Evolutionary conservation across 371 early-diverging fungal species (phyloP), one percentile per base, ranked within the genome.

Genomic region (Actinomortierella ambigua): DNA sequence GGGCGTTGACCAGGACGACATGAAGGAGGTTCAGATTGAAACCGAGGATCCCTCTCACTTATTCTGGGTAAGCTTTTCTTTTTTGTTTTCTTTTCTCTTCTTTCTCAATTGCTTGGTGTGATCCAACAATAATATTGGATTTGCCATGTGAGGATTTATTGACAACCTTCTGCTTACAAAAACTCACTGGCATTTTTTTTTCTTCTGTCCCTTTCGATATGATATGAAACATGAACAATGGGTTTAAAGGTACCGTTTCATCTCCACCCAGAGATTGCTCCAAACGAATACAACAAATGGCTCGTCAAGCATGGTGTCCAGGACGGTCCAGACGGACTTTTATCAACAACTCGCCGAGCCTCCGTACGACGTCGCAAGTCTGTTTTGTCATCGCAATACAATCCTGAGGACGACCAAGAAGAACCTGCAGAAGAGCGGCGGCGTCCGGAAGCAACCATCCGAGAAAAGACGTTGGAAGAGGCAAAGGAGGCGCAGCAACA

Each of bases 211-310:
- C 8, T 9, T 52, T 41, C 29, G 1, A 53, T 40, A 20, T n/a
- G n/a, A n/a, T n/a, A n/a, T n/a, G n/a, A n/a, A n/a, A n/a, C n/a
- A n/a, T n/a, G n/a, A n/a, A n/a, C n/a, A n/a, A n/a, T n/a, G n/a
- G n/a, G n/a, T n/a, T n/a, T n/a, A n/a, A n/a, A 73, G 73, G 73
- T 73, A 15, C 73, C 73, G 41, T 73, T 73, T 52, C 73, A 73
- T 60, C 66, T 66, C n/a, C 73, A 73, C 28, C 73, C 73, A 52
- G 73, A 73, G 50, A 73, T 73, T 50, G 73, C 73, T 8, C 73
- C 73, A 40, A 73, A 73, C 22, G 73, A 66, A 44, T 73, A 73
- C 57, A 73, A 73, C 57, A 59, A 50, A 23, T 73, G 66, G 73
- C 57, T 73, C 24, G 23, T 53, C 11, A 66, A 63, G 55, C 73